These are phyloP conservation scores for Pyrrhoderma noxium DNA, from an alignment of 1,284 basidiomycete species.

Conservation along the genomic window DNA sequence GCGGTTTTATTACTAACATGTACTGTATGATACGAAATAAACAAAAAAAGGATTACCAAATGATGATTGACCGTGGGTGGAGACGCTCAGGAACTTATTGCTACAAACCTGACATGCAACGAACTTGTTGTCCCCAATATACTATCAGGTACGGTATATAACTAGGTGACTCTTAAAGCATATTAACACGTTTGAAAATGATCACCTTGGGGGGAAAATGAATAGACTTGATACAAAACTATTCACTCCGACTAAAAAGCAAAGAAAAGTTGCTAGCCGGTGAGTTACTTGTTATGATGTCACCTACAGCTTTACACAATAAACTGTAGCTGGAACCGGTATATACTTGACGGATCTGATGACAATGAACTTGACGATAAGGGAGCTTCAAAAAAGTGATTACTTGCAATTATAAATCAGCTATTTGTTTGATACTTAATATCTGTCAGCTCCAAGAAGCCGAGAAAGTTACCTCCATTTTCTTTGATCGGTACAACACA, in stretches of 20 bases:
- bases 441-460: conserved; percentile 5
- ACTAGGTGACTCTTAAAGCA: background rate
- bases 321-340: conserved; percentile 64
- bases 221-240: conserved; percentile 59
- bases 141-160: conserved; percentile 62
- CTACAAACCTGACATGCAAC: conserved; percentile 76
- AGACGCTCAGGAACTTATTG: conserved; percentile 77
- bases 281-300: conserved; percentile 24
- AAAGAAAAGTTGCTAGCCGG: conserved; percentile 71
- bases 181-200: background rate
- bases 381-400: conserved; percentile 21
- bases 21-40: background rate
- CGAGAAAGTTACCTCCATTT: conserved; percentile 16
- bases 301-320: background rate
- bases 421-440: background rate
- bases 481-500: conserved; percentile 42
- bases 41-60: conserved; percentile 53
- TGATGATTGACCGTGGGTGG: conserved; percentile 87
- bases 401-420: background rate
- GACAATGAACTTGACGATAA: conserved; percentile 31
- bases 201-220: background rate
- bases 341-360: conserved; percentile 36
- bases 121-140: conserved; percentile 89
- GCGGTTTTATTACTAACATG: background rate
- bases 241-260: conserved; percentile 76